These are phyloP conservation scores for Leccinum solheimii DNA, from an alignment of 1,284 basidiomycete genomes.

Conservation along the genomic window DNA sequence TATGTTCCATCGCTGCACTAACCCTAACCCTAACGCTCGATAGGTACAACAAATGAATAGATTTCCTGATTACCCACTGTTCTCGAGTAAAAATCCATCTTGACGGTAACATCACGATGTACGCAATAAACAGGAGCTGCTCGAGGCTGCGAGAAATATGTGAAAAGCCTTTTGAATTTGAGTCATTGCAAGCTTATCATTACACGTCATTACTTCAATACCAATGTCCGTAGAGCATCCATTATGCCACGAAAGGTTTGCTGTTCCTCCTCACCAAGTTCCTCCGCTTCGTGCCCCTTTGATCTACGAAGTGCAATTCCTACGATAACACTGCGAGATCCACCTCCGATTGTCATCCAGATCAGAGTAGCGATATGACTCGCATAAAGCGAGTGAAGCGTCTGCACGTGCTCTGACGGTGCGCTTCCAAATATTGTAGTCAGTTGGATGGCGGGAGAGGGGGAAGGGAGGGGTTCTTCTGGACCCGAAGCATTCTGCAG, in stretches of 20 bases:
- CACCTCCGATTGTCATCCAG: constrained; percentile 56
- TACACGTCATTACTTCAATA: not conserved
- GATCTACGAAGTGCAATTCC: constrained; percentile 62
- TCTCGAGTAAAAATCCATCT: too few relatives aligned
- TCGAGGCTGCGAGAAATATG: not conserved
- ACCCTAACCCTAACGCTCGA: too few relatives aligned
- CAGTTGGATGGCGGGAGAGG: constrained; percentile 72
- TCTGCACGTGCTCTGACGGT: constrained; percentile 60
- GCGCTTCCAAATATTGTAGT: constrained; percentile 77
- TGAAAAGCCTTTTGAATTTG: not conserved
- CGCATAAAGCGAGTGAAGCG: constrained; percentile 80
- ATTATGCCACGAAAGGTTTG: constrained; percentile 67
- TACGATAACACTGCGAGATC: constrained; percentile 59
- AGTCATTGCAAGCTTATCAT: not conserved
- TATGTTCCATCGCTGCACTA: too few relatives aligned
- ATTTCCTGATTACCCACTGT: too few relatives aligned
- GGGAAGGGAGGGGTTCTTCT: constrained; percentile 53
- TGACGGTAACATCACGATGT: too few relatives aligned
- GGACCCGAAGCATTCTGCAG: constrained; percentile 43
- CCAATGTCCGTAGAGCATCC: constrained; percentile 30
- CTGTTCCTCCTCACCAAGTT: constrained; percentile 49
- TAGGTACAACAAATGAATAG: too few relatives aligned
- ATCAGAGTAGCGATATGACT: constrained; percentile 84
- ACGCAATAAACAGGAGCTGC: too few relatives aligned
- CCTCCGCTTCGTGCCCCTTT: constrained; percentile 36